Base-by-base conservation (phyloP, 805 yeast genomes). In the Saccharomycopsis sp. region DNA sequence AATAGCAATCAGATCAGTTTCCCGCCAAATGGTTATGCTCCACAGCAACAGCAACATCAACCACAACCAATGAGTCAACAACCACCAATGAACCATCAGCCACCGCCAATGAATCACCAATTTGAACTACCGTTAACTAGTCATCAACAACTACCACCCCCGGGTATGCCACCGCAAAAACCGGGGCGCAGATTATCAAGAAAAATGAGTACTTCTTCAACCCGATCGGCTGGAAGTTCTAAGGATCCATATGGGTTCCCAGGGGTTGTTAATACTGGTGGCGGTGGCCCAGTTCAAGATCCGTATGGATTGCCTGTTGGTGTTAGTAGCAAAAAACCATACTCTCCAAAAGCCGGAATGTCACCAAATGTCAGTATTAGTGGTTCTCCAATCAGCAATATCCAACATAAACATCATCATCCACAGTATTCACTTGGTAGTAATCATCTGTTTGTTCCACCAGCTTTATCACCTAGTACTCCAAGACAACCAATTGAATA, bases 401-500 rank as follows among this genome's bases (percentile, higher is more conserved):
- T 11, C 9, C 14, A 6, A 13, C 35, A 31, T 13, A 14, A 6
- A 13, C 35, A 6, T 11, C 17, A 6, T 31, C 17, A 7, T 14
- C 11, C 9, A 7, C 6, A 14, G 5, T 5, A 31, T 31, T 8
- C 35, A 13, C 6, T 11, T n/a, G 35, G 35, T 13, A 31, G 14
- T 31, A 14, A 6, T 14, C 17, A 31, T 7, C 14, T 7, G 17
- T 13, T 13, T 13, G 7, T 6, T 31, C 17, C 35, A 14, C 6
- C n/a, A 7, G n/a, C 7, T 26, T 7, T 7, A 7, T n/a, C n/a
- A n/a, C n/a, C n/a, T n/a, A n/a, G n/a, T n/a, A 24, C 41, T 4
- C 33, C 33, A 8, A 31, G 46, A 34, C 28, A 38, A 16, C 44
- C 47, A 22, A 35, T 45, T n/a, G 52, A 48, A 14, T 22, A 29